phyloP scores from a whole-genome alignment of 169 alveolate genomes.

The Toxoplasma gondii region DNA sequence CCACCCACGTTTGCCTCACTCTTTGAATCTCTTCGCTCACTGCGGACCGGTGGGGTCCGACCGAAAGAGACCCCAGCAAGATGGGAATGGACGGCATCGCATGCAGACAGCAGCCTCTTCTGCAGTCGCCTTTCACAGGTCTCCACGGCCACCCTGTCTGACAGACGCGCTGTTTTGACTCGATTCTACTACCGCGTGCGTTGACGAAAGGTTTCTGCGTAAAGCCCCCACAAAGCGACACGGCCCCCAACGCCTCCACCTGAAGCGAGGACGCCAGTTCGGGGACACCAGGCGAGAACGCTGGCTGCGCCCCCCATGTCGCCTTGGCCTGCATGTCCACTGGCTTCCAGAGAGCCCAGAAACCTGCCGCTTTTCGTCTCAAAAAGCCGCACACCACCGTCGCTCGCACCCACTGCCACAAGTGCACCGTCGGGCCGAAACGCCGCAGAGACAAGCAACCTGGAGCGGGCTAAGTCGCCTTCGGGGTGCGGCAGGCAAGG shows the following conservation, averaged over 20 bases:
- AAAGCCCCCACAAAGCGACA: slow-evolving; percentile 12
- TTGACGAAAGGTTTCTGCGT: neutral
- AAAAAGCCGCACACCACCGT: neutral
- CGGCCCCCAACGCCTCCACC: slow-evolving; percentile 2
- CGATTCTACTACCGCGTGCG: too few relatives aligned
- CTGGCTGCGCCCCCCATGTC: neutral
- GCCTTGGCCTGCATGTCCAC: neutral
- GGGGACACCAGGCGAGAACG: neutral
- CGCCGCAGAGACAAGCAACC: neutral
- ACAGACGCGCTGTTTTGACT: too few relatives aligned
- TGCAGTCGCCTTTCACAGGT: too few relatives aligned
- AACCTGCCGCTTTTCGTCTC: neutral
- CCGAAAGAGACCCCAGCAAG: too few relatives aligned
- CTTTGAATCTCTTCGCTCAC: too few relatives aligned
- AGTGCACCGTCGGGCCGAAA: slow-evolving; percentile 27
- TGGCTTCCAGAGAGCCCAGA: neutral
- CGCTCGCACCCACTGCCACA: neutral
- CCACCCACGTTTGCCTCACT: too few relatives aligned
- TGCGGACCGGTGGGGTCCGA: too few relatives aligned
- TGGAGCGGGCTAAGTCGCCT: neutral
- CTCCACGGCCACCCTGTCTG: too few relatives aligned
- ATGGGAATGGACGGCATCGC: too few relatives aligned
- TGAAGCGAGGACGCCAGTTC: neutral
- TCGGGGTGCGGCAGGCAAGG: neutral
- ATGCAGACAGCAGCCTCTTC: too few relatives aligned